Percentiles rank a stretch among this genome's conserved stretches.
These are phyloP conservation scores for Clonostachys chloroleuca DNA, from an alignment of 2,329 filamentous ascomycete species.

Conservation along the genomic window DNA sequence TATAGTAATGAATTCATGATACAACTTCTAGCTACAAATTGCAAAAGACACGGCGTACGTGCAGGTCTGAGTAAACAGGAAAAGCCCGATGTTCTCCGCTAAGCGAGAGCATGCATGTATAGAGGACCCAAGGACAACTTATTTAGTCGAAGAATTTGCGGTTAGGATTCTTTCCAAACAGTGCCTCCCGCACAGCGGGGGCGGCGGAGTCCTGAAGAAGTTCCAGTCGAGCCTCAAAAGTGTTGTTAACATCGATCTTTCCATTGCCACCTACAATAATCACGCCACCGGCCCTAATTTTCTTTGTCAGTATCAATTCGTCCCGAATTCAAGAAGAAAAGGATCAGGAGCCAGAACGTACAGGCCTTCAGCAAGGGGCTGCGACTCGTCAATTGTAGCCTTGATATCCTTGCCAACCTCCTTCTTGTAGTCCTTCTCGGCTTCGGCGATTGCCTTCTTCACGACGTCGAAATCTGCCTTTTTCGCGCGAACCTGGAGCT, in stretches of 20 bases:
- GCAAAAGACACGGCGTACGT: too few species aligned
- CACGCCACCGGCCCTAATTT: conserved; percentile 73
- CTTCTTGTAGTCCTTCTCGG: conserved; percentile 79
- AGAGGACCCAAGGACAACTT: not conserved
- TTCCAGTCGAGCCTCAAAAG: conserved; percentile 84
- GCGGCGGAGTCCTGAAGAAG: conserved; percentile 82
- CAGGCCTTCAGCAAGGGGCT: conserved; percentile 77
- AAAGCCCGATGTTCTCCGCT: too few species aligned
- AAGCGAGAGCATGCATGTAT: too few species aligned
- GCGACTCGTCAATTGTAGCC: conserved; percentile 71
- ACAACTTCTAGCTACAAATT: too few species aligned
- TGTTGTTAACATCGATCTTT: conserved; percentile 99
- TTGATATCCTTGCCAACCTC: conserved; percentile 65
- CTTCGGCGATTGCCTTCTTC: conserved; percentile 74
- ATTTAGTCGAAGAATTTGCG: conserved; percentile 88
- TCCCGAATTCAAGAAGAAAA: not conserved
- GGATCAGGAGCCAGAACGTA: conserved; percentile 43
- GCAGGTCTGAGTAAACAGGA: too few species aligned
- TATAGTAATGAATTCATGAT: too few species aligned
- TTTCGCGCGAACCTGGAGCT: conserved; percentile 69
- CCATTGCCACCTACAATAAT: conserved; percentile 75
- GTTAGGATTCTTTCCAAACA: conserved; percentile 95
- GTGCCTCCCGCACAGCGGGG: conserved; percentile 75
- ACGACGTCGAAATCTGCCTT: conserved; percentile 74
- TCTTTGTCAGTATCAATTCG: not conserved